Evolutionary conservation across 2,329 filamentous ascomycete species (phyloP).

Genomic region (Alternaria metachromatica): DNA sequence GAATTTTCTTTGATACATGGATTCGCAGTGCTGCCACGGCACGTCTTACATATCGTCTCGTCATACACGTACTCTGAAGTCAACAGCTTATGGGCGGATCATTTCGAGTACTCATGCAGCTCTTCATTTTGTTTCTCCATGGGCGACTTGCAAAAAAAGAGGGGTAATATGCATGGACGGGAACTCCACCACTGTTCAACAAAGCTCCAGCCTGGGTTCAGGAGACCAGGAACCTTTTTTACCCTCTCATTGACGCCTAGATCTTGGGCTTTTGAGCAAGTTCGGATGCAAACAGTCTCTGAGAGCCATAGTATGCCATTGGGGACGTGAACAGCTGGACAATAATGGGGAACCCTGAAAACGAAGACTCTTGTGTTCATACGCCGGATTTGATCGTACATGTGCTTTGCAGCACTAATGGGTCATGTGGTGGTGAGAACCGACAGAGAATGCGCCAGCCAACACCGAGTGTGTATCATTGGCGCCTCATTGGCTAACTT

Average conservation of each 20-base stretch:
- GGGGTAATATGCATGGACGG: background rate
- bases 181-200: background rate
- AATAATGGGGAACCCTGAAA: background rate
- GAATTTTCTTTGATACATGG: conserved; percentile 1
- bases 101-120: background rate
- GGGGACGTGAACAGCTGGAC: background rate
- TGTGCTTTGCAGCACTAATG: background rate
- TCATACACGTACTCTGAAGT: background rate
- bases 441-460: background rate
- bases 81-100: background rate
- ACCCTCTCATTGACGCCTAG: background rate
- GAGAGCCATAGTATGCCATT: background rate
- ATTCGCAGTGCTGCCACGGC: background rate
- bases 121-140: background rate
- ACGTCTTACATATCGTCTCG: background rate
- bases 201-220: background rate
- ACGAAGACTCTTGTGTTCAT: background rate
- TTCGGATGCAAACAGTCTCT: background rate
- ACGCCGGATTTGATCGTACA: background rate
- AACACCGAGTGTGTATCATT: background rate
- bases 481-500: background rate
- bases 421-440: background rate
- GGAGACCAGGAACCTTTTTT: background rate
- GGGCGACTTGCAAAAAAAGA: background rate
- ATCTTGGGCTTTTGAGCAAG: background rate